Percentiles rank a stretch among this genome's conserved stretches.
Conservation (phyloP, 2,329 filamentous ascomycete genomes). For the Aspergillus novoparasiticus region DNA sequence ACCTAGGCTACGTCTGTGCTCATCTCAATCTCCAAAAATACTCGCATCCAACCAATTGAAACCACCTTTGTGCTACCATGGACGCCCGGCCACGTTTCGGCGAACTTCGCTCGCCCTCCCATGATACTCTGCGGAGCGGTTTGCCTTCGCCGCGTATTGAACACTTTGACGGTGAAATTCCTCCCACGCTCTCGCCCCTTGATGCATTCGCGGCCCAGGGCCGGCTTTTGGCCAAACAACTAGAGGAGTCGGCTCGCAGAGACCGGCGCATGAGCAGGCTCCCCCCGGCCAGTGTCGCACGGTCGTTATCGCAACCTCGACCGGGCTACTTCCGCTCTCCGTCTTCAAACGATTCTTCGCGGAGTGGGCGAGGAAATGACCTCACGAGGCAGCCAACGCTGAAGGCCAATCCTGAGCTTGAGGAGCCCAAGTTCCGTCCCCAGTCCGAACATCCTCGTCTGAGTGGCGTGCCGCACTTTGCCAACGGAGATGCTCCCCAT, state of each 20-base stretch:
- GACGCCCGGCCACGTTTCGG: constrained; percentile 60
- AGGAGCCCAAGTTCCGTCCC: constrained; percentile 58
- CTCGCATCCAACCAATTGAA: constrained; percentile 12
- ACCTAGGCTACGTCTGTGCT: background rate
- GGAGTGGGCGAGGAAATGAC: constrained; percentile 17
- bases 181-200: constrained; percentile 87
- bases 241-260: constrained; percentile 74
- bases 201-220: constrained; percentile 95
- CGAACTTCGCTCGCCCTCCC: constrained; percentile 62
- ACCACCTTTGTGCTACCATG: constrained; percentile 43
- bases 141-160: constrained; percentile 70
- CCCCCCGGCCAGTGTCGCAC: constrained; percentile 78
- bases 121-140: constrained; percentile 57
- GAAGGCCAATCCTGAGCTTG: constrained; percentile 40
- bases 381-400: constrained; percentile 43
- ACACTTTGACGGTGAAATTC: constrained; percentile 73
- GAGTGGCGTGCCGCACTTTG: constrained; percentile 58
- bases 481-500: constrained; percentile 38
- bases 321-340: constrained; percentile 80
- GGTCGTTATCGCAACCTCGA: constrained; percentile 75
- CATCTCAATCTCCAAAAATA: background rate
- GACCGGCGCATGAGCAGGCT: constrained; percentile 83
- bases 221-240: constrained; percentile 79
- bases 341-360: constrained; percentile 58
- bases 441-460: constrained; percentile 75